phyloP scores from a whole-genome alignment of 2,329 filamentous ascomycete genomes.

The Lachnellula subtilissima region DNA sequence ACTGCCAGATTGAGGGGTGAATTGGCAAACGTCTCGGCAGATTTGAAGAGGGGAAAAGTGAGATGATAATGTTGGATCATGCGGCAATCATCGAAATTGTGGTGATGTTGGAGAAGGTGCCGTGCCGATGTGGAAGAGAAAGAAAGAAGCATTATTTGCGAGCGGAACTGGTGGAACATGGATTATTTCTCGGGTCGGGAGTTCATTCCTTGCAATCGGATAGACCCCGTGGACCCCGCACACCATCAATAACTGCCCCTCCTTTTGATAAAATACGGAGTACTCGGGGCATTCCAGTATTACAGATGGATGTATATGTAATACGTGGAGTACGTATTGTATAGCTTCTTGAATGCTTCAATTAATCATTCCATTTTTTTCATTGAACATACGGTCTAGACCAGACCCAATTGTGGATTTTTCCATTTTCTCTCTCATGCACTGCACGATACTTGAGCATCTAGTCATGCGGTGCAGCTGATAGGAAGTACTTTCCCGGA shows the following conservation, averaged over 20 bases:
- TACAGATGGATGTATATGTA: no score
- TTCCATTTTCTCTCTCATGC: background rate
- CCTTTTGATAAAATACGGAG: background rate
- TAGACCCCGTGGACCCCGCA: background rate
- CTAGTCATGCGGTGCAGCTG: background rate
- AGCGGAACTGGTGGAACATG: background rate
- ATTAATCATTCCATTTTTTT: background rate
- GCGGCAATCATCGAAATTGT: background rate
- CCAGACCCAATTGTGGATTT: background rate
- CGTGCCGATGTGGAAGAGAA: no score
- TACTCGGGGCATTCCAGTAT: no score
- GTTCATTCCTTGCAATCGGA: background rate
- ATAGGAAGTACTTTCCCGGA: background rate
- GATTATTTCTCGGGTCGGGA: background rate
- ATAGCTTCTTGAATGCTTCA: background rate
- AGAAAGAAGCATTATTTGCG: background rate
- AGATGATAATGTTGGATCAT: background rate
- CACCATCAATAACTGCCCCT: background rate
- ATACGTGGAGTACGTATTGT: background rate
- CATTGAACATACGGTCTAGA: no score
- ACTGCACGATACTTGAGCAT: background rate
- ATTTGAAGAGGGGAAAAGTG: background rate
- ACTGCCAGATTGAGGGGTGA: background rate
- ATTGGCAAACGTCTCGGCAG: background rate
- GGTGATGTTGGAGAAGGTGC: background rate